Evolutionary conservation across 2,329 filamentous ascomycete genomes (phyloP), one percentile per base, ranked within the genome.

Genomic region (Ascocoryne sarcoides): DNA sequence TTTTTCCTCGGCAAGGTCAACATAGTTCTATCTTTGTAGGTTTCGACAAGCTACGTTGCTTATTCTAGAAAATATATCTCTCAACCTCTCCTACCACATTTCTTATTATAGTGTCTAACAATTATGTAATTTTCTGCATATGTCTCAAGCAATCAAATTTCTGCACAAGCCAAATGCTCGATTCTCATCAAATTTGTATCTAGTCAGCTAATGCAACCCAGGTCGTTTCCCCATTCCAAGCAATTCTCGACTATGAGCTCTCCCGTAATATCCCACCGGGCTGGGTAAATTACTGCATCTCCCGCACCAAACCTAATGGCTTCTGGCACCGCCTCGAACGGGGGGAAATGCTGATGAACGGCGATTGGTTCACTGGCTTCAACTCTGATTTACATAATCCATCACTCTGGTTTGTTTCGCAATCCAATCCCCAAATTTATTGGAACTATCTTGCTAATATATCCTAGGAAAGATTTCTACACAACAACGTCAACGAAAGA

Each of bases 201-300:
- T n/a, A n/a, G n/a, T n/a, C n/a, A n/a, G n/a, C n/a, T 44, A 51
- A 55, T 39, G 55, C 37, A 23, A 32, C 14, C 16, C 19, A 50
- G 89, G 87, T 95, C 40, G 69, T 83, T 17, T 95, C 88, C 1
- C 92, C 92, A 8, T 89, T 98, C 57, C 87, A 94, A 66, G 80
- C 85, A 2, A 96, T 98, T 54, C 71, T 94, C 42, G 83, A 94
- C 64, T 95, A 95, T 61, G 92, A 96, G 60, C 66, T 80, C 39
- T 67, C 73, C 45, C 70, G 84, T 42, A 71, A 72, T 30, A 90
- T 96, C 36, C 90, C 89, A 1, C 71, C 79, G 3, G 90, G 89
- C 57, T 96, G 88, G 81, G 73, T 96, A 54, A 96, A 96, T 67
- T 82, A 83, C 65, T 84, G 84, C 52, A 92, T 96, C 57, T 87